Evolutionary conservation across 495 filamentous ascomycete species (phyloP).

Genomic region (Neurospora sp.): DNA sequence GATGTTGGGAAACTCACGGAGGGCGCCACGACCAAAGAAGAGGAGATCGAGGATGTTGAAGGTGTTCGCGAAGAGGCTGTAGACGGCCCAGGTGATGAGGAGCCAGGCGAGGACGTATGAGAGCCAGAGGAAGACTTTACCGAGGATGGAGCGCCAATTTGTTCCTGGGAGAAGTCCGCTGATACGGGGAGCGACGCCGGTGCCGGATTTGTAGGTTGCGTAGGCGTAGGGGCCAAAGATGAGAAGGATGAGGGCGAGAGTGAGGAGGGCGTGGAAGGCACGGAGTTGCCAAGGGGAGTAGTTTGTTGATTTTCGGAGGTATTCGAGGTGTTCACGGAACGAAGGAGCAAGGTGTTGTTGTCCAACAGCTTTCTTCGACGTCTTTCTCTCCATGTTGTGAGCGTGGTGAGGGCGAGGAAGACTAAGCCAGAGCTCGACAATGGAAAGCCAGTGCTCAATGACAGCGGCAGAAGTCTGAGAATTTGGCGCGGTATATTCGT

Average conservation of each 20-base stretch:
- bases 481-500: background rate
- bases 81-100: background rate
- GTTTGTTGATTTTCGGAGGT: background rate
- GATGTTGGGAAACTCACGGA: background rate
- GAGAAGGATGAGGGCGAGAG: background rate
- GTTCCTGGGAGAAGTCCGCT: background rate
- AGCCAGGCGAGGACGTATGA: background rate
- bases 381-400: background rate
- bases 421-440: background rate
- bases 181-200: background rate
- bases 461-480: background rate
- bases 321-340: background rate
- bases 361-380: background rate
- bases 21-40: background rate
- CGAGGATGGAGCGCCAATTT: background rate
- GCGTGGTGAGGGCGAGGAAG: background rate
- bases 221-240: background rate
- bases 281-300: background rate
- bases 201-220: background rate
- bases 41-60: background rate
- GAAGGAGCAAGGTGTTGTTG: background rate
- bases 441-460: background rate
- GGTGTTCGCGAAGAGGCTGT: background rate
- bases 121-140: background rate
- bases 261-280: background rate